Evolutionary conservation across 768 basidiomycete genomes (phyloP).

Genomic region (Boletus vermiculosoides): DNA sequence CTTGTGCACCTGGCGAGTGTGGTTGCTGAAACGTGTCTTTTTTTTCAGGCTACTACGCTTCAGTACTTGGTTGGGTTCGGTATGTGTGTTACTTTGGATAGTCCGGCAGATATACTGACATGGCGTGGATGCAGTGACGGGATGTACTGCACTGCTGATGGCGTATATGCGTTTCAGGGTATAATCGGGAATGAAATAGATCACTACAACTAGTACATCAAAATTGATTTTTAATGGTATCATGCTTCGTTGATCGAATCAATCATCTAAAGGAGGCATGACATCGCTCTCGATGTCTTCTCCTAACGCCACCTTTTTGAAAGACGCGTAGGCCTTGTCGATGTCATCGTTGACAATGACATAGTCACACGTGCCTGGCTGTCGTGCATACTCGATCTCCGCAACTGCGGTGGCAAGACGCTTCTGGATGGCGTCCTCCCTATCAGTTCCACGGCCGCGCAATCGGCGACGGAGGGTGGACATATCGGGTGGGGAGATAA

Average conservation of each 20-base stretch:
- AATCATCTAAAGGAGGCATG: constrained; percentile 67
- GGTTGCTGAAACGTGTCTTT: constrained; percentile 1
- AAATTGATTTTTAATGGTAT: constrained; percentile 1
- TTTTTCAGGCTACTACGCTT: constrained; percentile 68
- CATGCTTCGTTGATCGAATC: constrained; percentile 5
- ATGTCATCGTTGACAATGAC: constrained; percentile 91
- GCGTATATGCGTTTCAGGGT: constrained; percentile 71
- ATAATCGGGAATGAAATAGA: background rate
- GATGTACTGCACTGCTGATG: constrained; percentile 83
- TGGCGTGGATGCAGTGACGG: constrained; percentile 56
- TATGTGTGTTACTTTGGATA: constrained; percentile 36
- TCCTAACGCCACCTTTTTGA: constrained; percentile 76
- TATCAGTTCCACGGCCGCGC: constrained; percentile 80
- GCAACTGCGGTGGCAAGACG: constrained; percentile 74
- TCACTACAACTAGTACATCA: background rate
- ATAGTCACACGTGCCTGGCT: constrained; percentile 70
- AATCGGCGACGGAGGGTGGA: constrained; percentile 68
- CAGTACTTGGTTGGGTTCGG: constrained; percentile 89
- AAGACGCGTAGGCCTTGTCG: constrained; percentile 75
- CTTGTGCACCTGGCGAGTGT: background rate
- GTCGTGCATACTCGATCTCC: constrained; percentile 83
- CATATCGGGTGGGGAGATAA: constrained; percentile 87
- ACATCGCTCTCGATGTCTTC: constrained; percentile 56
- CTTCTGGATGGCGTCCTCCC: constrained; percentile 64
- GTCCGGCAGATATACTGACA: constrained; percentile 8